Conservation (phyloP, 2,329 filamentous ascomycete species). For the Xylariaceae sp. region DNA sequence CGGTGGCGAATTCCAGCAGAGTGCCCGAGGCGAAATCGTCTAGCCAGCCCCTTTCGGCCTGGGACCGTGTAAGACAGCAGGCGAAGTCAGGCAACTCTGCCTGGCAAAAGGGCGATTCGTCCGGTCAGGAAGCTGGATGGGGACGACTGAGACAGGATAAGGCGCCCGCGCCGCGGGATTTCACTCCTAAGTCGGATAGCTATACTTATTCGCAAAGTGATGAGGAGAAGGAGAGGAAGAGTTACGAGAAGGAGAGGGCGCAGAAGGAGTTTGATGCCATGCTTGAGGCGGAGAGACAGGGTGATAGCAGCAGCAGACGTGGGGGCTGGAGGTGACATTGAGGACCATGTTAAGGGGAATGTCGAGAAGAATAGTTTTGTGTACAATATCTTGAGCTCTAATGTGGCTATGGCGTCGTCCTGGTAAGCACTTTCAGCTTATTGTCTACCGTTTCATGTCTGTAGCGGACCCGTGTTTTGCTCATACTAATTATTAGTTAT, state of each 20-base stretch:
- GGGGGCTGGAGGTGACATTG: slow-evolving; percentile 7
- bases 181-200: slow-evolving; percentile 24
- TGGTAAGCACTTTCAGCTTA: slow-evolving; percentile 1
- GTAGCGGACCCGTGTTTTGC: not conserved
- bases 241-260: slow-evolving; percentile 40
- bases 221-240: slow-evolving; percentile 35
- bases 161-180: slow-evolving; percentile 18
- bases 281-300: slow-evolving; percentile 40
- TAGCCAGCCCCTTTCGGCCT: slow-evolving; percentile 34
- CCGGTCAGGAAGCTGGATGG: slow-evolving; percentile 28
- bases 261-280: slow-evolving; percentile 48
- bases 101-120: slow-evolving; percentile 28
- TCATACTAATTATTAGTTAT: too few species aligned
- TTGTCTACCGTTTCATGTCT: not conserved
- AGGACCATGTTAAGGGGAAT: not conserved
- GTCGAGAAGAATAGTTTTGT: not conserved
- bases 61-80: slow-evolving; percentile 43
- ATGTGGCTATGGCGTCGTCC: not conserved
- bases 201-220: slow-evolving; percentile 36
- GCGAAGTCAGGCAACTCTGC: slow-evolving; percentile 19
- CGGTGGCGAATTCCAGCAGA: slow-evolving; percentile 34
- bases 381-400: slow-evolving; percentile 5
- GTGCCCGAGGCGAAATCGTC: slow-evolving; percentile 17
- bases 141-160: slow-evolving; percentile 27
- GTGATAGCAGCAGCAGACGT: slow-evolving; percentile 12